Evolutionary conservation across 192 early-diverging fungal genomes (phyloP), one percentile per base, ranked within the genome.

Genomic region (Globomyces pollinis-pini): DNA sequence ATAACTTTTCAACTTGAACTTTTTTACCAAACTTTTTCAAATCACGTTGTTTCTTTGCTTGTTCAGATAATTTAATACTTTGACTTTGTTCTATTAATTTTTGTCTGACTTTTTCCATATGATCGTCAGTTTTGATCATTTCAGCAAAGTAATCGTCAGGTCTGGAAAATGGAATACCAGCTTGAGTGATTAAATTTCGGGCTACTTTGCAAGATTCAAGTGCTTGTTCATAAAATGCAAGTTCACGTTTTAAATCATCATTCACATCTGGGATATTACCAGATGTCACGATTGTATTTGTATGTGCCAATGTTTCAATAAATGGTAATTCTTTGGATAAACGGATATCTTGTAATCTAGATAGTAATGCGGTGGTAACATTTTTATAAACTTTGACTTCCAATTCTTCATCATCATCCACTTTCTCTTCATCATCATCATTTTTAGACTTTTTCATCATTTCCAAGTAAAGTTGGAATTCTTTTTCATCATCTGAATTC

Each of bases 141-240:
- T 98, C 95, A 31, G 95, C 95, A 76, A 88, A 98, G 66, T 91
- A 96, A 64, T 98, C 95, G 49, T 86, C 84, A n/a, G 95, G 95
- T 38, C 95, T 74, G 35, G 78, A 64, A 56, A 93, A 90, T 16
- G 86, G 84, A 8, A 90, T 81, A 13, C 86, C 85, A 13, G 78
- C 73, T 50, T 79, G 77, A 30, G 67, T 62, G 29, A 89, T 64
- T 58, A 75, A 59, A 5, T 83, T 74, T 44, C 85, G 84, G 50
- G 81, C 93, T 32, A 70, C 55, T 5, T 76, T 68, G 18, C 83
- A 89, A 7, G 88, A 87, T 59, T 86, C 80, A 9, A 98, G 75
- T 4, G 89, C 95, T 66, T 96, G 93, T 38, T 90, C 78, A 69
- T 94, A 94, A 61, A 98, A 94, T 42, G 89, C 90, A 33, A 93